A percentile compares a stretch with the other conserved stretches of the same genome.
Evolutionary conservation across 2,329 filamentous ascomycete genomes (phyloP).

Genomic region (Torrubiella hemipterigena): DNA sequence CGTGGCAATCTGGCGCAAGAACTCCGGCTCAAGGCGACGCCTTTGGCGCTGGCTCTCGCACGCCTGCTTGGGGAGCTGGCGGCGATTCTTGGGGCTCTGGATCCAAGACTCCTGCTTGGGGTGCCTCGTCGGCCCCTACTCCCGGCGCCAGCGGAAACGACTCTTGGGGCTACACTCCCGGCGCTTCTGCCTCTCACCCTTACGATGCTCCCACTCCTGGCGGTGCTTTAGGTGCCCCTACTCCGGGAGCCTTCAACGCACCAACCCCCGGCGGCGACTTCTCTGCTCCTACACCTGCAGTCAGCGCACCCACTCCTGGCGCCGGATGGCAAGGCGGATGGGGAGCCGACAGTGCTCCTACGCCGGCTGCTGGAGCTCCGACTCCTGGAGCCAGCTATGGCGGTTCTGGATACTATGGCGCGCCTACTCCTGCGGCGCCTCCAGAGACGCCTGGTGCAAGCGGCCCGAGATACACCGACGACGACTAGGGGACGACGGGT

Average conservation of each 20-base stretch:
- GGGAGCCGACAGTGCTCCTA: constrained; percentile 53
- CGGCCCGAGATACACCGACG: constrained; percentile 41
- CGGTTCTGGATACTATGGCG: constrained; percentile 44
- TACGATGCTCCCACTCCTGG: constrained; percentile 64
- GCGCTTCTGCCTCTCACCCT: constrained; percentile 28
- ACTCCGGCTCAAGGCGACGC: constrained; percentile 50
- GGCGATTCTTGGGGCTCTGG: constrained; percentile 53
- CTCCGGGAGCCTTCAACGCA: constrained; percentile 50
- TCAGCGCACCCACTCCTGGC: constrained; percentile 58
- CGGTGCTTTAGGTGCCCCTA: constrained; percentile 44
- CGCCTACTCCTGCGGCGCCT: constrained; percentile 45
- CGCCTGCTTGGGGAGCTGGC: constrained; percentile 48
- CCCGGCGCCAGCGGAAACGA: constrained; percentile 46
- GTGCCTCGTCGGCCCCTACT: constrained; percentile 44
- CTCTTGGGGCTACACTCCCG: constrained; percentile 47
- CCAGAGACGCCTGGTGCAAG: constrained; percentile 52
- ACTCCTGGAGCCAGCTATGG: constrained; percentile 58
- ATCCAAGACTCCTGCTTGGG: constrained; percentile 69
- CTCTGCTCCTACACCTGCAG: constrained; percentile 51
- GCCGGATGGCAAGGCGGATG: constrained; percentile 48
- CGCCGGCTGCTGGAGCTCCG: constrained; percentile 52
- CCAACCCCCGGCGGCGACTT: constrained; percentile 61
- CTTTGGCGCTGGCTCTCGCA: constrained; percentile 57
- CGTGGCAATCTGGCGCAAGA: constrained; percentile 67
- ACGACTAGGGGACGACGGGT: constrained; percentile 23